Evolutionary conservation across 129 eudicot genomes (phyloP).

Genomic region (Chrysanthemum seticuspe): DNA sequence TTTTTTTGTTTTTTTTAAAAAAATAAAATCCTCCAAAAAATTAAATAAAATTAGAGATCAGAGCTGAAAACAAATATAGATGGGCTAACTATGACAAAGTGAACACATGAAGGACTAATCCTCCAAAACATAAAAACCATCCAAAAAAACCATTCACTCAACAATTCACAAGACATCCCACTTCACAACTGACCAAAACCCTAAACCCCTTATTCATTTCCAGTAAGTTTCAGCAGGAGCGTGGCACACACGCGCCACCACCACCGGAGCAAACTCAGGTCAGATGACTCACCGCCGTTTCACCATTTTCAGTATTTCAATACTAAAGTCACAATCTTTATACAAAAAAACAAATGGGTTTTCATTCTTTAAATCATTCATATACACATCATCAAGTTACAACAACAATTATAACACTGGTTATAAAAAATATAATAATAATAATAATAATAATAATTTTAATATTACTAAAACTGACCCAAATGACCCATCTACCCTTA

Average conservation of each 20-base stretch:
- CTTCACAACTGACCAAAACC: too few relatives aligned
- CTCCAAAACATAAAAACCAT: too few relatives aligned
- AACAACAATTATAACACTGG: constrained; percentile 1
- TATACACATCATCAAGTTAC: constrained; percentile 44
- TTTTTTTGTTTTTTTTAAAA: too few relatives aligned
- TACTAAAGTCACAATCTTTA: constrained; percentile 25
- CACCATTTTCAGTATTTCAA: constrained; percentile 32
- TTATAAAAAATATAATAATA: constrained; percentile 10
- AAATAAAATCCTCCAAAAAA: too few relatives aligned
- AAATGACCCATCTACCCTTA: constrained; percentile 71
- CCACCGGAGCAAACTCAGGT: constrained; percentile 25
- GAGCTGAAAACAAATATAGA: too few relatives aligned
- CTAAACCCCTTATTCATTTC: too few relatives aligned
- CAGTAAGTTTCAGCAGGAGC: too few relatives aligned
- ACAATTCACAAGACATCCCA: too few relatives aligned
- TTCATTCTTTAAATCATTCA: constrained; percentile 39
- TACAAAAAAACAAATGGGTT: constrained; percentile 31
- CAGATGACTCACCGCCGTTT: constrained; percentile 50
- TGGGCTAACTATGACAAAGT: too few relatives aligned
- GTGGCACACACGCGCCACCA: constrained; percentile 12
- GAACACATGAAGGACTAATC: too few relatives aligned
- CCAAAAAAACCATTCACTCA: too few relatives aligned
- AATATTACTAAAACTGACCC: constrained; percentile 40
- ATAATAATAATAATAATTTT: constrained; percentile 21
- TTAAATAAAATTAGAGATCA: too few relatives aligned